Percentiles rank a stretch among this genome's conserved stretches.
These are phyloP conservation scores for Bipolaris cookei DNA, from an alignment of 2,329 filamentous ascomycete genomes.

Conservation along the genomic window DNA sequence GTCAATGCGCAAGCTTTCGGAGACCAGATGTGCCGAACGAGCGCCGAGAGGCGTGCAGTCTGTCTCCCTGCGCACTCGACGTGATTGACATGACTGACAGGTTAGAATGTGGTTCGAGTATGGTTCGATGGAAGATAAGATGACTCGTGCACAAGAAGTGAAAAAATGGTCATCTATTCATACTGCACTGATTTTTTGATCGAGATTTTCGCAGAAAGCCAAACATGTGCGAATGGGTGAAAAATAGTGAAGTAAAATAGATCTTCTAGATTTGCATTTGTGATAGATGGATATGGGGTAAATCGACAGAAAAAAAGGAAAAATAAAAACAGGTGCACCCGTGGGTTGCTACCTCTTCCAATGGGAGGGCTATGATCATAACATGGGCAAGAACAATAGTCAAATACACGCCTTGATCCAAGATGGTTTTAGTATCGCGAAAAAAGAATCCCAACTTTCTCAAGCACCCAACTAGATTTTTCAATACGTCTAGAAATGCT, in stretches of 20 bases:
- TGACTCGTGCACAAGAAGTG: background rate
- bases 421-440: background rate
- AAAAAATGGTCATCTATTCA: background rate
- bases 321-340: constrained; percentile 9
- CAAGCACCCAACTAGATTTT: background rate
- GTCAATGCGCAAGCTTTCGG: background rate
- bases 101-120: constrained; percentile 1
- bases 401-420: background rate
- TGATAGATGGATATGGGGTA: background rate
- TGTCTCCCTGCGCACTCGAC: background rate
- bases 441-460: background rate
- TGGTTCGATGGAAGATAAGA: constrained; percentile 3
- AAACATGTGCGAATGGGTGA: background rate
- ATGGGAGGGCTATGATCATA: constrained; percentile 9
- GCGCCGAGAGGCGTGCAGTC: background rate
- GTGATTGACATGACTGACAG: background rate
- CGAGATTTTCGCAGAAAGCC: background rate
- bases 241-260: background rate
- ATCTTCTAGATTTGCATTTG: background rate
- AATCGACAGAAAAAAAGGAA: background rate
- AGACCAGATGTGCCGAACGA: background rate
- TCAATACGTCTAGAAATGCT: constrained; percentile 65
- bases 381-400: constrained; percentile 7
- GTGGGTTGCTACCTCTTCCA: constrained; percentile 8
- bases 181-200: no score